These are phyloP conservation scores for Mycena leptocephala DNA, from an alignment of 768 basidiomycete species.

Conservation along the genomic window DNA sequence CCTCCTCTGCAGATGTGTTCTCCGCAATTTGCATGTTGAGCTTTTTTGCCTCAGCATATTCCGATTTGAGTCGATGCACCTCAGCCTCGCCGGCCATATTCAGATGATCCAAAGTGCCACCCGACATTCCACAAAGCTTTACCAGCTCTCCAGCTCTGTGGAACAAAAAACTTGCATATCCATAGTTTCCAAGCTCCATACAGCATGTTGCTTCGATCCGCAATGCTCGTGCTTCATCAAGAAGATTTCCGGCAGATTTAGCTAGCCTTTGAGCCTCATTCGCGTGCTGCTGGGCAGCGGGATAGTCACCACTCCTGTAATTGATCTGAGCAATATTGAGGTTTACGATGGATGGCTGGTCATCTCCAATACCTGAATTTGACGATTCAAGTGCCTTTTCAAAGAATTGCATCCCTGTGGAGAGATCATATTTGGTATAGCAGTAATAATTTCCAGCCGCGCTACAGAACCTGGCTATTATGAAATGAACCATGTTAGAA, in stretches of 20 bases:
- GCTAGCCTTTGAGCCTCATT: constrained; percentile 9
- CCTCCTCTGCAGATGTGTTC: neutral
- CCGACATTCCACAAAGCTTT: neutral
- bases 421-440: neutral
- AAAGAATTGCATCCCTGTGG: neutral
- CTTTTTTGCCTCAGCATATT: neutral
- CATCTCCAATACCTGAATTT: neutral
- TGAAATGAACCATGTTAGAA: neutral
- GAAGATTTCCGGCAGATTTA: neutral
- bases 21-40: neutral
- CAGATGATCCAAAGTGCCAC: neutral
- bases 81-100: neutral
- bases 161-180: neutral
- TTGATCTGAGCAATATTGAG: neutral
- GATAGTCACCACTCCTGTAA: neutral
- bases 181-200: neutral
- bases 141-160: neutral
- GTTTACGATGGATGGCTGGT: neutral
- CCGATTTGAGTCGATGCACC: constrained; percentile 2
- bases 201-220: neutral
- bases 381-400: neutral
- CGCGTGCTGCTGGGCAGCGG: neutral
- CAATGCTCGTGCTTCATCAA: neutral
- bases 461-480: neutral
- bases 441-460: neutral